These are phyloP conservation scores for Candida awuae DNA, from an alignment of 805 yeast genomes.

Conservation along the genomic window DNA sequence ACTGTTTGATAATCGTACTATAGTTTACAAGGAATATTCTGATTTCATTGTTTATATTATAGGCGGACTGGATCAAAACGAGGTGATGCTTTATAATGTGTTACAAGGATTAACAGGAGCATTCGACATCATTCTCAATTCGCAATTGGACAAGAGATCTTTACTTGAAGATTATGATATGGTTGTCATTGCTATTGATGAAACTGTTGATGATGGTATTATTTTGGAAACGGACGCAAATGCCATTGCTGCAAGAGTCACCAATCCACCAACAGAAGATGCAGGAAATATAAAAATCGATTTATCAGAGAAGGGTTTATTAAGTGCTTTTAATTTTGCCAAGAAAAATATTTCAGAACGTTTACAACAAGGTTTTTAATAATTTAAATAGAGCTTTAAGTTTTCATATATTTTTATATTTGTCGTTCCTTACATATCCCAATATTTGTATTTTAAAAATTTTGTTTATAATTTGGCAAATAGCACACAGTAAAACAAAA, in stretches of 20 bases:
- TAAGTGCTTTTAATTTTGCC: constrained; percentile 84
- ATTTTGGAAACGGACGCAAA: constrained; percentile 84
- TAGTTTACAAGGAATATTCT: constrained; percentile 78
- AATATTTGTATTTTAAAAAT: too few relatives aligned
- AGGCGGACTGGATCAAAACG: constrained; percentile 78
- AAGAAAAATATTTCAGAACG: constrained; percentile 50
- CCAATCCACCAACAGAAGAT: constrained; percentile 76
- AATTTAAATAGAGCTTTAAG: not conserved
- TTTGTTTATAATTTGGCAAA: too few relatives aligned
- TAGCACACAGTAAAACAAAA: too few relatives aligned
- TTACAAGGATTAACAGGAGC: constrained; percentile 76
- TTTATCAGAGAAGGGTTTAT: constrained; percentile 63
- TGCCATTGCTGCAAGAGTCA: constrained; percentile 81
- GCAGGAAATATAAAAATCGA: constrained; percentile 51
- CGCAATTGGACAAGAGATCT: constrained; percentile 68
- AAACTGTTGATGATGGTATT: constrained; percentile 88
- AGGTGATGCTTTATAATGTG: constrained; percentile 65
- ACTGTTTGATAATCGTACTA: constrained; percentile 67
- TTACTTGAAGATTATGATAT: constrained; percentile 79
- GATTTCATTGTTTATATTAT: constrained; percentile 68
- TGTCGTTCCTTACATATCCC: too few relatives aligned
- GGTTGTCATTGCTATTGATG: constrained; percentile 82
- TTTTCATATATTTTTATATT: not conserved
- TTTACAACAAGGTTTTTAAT: constrained; percentile 32
- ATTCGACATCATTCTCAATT: constrained; percentile 63